Base-by-base conservation (phyloP, 352 stramenopile species). In the Phytophthora rubi region DNA sequence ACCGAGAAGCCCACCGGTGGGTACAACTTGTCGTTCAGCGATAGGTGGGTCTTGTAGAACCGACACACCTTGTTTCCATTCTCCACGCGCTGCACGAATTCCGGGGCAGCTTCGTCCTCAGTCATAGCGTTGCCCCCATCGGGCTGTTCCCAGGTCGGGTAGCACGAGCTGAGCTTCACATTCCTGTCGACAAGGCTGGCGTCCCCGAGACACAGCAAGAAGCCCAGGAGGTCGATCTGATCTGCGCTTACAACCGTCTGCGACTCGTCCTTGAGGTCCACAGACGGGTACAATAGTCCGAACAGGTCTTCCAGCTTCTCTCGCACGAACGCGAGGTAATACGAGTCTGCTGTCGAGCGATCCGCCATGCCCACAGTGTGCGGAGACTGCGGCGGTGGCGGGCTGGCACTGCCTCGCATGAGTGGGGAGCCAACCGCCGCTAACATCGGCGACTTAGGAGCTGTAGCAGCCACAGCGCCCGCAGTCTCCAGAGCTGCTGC, bases 301-400 rank as follows among this genome's bases (percentile, higher is more conserved):
- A 95, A 91, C 21, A 95, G 71, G 53, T 91, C 84, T 35, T 89
- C 82, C 30, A 95, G 76, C 62, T 95, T 91, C 59, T 92, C 84
- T 23, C 86, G 81, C 39, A 94, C 82, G 71, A 94, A 95, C 18
- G 82, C 71, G 53, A 95, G 54, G 62, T 94, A 93, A 71, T 95
- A 93, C 26, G 82, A 72, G 53, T 95, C 88, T 32, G 84, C 86
- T 16, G 86, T 93, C 26, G 86, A 93, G 15, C 88, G 82, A 62
- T 95, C 85, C 39, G 88, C 83, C 79, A 95, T 88, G 3, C 86
- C 88, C 35, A 93, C 75, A 0, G 85, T 89, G 52, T 95, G 88
- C 37, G 88, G 88, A 2, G 86, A 94, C 53, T 86, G 73, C 12
- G 86, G 85, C 3, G 83, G 76, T 1, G 88, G 86, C 13, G 85